A percentile compares a stretch with the other conserved stretches of the same genome.
phyloP scores from a whole-genome alignment of 306 rosid genomes.

The Castanospermum australe region DNA sequence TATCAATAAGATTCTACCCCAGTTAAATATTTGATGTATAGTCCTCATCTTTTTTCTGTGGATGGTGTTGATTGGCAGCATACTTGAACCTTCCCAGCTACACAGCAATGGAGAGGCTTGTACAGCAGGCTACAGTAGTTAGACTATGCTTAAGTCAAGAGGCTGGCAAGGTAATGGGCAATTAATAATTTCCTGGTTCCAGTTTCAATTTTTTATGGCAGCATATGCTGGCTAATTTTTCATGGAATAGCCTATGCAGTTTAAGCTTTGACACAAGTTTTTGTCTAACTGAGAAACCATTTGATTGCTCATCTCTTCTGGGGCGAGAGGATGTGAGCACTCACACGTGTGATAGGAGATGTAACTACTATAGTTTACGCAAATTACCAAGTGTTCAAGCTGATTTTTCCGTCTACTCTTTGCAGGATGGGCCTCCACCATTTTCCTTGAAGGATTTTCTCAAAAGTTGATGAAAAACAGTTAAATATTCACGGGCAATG shows the following conservation, averaged over 20 bases:
- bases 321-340: not conserved
- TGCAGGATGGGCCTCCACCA: slow-evolving; percentile 65
- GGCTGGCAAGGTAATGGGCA: slow-evolving; percentile 62
- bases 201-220: not conserved
- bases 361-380: not conserved
- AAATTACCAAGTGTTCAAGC: not conserved
- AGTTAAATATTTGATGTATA: not conserved
- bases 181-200: not conserved
- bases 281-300: not conserved
- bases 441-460: slow-evolving; percentile 59
- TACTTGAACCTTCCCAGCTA: slow-evolving; percentile 71
- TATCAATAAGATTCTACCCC: not conserved
- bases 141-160: slow-evolving; percentile 69
- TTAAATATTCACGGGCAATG: too few species aligned
- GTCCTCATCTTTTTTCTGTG: not conserved
- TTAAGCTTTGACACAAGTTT: not conserved
- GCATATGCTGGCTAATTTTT: slow-evolving; percentile 16
- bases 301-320: not conserved
- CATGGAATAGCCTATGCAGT: not conserved
- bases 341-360: not conserved
- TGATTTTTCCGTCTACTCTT: slow-evolving; percentile 27
- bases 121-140: slow-evolving; percentile 80
- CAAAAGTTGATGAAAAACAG: too few species aligned
- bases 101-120: slow-evolving; percentile 85
- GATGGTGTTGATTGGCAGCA: slow-evolving; percentile 50